A percentile compares a stretch with the other conserved stretches of the same genome.
These are phyloP conservation scores for Hypoxylon rubiginosum DNA, from an alignment of 2,329 filamentous ascomycete genomes.

Conservation along the genomic window DNA sequence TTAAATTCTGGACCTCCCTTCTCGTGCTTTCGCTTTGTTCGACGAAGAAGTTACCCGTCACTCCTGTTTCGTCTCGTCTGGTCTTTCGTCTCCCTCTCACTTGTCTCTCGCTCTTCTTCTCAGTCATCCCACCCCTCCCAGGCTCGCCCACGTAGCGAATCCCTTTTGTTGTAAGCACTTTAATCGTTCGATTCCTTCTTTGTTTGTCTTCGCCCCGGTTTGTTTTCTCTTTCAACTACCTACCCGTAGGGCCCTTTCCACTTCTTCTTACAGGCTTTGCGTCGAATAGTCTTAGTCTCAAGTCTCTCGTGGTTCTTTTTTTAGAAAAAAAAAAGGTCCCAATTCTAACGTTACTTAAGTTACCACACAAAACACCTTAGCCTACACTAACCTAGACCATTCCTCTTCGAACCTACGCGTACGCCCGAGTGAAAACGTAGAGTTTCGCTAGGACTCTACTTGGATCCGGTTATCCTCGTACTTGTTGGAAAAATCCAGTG, in stretches of 20 bases:
- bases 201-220: constrained; percentile 11
- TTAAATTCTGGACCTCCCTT: constrained; percentile 45
- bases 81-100: neutral
- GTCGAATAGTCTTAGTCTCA: constrained; percentile 20
- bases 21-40: constrained; percentile 38
- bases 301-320: constrained; percentile 10
- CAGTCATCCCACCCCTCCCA: neutral
- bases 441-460: constrained; percentile 30
- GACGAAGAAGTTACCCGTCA: constrained; percentile 20
- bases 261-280: constrained; percentile 10
- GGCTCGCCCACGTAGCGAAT: neutral
- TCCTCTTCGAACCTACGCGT: constrained; percentile 6
- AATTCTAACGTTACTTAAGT: constrained; percentile 29
- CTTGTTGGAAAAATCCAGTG: constrained; percentile 10
- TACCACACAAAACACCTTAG: constrained; percentile 7
- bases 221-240: neutral
- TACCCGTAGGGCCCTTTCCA: neutral
- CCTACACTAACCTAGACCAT: neutral
- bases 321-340: constrained; percentile 1
- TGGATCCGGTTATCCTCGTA: constrained; percentile 4
- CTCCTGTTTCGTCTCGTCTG: constrained; percentile 2
- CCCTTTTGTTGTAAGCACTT: constrained; percentile 31
- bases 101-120: neutral
- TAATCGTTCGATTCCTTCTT: constrained; percentile 34
- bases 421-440: constrained; percentile 29